These are phyloP conservation scores for Fusarium clavum DNA, from an alignment of 2,329 filamentous ascomycete genomes.

Conservation along the genomic window DNA sequence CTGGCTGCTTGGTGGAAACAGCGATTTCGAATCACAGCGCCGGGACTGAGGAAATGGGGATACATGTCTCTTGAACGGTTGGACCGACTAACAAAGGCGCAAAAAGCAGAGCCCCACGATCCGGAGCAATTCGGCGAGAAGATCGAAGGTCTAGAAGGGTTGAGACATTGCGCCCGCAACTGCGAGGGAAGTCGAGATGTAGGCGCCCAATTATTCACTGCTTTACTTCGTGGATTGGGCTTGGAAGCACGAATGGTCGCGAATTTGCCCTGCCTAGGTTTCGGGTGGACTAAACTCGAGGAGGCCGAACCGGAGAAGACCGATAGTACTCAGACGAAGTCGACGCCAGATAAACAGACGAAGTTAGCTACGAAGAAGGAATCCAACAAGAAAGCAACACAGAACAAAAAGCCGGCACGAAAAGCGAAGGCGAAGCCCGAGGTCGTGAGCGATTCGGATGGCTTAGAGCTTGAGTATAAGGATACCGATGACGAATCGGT, in stretches of 20 bases:
- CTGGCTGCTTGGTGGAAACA: constrained; percentile 91
- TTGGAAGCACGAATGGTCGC: constrained; percentile 86
- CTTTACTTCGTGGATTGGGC: constrained; percentile 81
- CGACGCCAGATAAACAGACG: constrained; percentile 16
- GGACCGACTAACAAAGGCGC: constrained; percentile 78
- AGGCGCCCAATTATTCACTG: constrained; percentile 90
- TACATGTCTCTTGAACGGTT: constrained; percentile 84
- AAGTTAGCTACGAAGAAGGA: constrained; percentile 6
- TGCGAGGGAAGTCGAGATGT: constrained; percentile 88
- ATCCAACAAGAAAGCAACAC: constrained; percentile 21
- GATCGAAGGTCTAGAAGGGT: constrained; percentile 73
- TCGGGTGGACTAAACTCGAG: constrained; percentile 90
- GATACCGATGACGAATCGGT: constrained; percentile 71
- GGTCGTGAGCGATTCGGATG: constrained; percentile 58
- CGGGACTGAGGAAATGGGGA: constrained; percentile 87
- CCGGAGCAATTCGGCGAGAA: constrained; percentile 79
- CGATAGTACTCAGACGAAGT: constrained; percentile 8
- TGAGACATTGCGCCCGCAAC: constrained; percentile 73
- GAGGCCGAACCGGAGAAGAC: constrained; percentile 71
- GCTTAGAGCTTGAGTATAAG: constrained; percentile 53
- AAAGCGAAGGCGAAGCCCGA: constrained; percentile 21
- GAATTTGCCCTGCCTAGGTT: constrained; percentile 87
- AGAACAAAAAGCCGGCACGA: constrained; percentile 28
- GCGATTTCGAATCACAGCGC: constrained; percentile 79
- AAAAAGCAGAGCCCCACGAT: constrained; percentile 72